Evolutionary conservation across 805 yeast genomes (phyloP).

Genomic region (Candida palmyrensis): DNA sequence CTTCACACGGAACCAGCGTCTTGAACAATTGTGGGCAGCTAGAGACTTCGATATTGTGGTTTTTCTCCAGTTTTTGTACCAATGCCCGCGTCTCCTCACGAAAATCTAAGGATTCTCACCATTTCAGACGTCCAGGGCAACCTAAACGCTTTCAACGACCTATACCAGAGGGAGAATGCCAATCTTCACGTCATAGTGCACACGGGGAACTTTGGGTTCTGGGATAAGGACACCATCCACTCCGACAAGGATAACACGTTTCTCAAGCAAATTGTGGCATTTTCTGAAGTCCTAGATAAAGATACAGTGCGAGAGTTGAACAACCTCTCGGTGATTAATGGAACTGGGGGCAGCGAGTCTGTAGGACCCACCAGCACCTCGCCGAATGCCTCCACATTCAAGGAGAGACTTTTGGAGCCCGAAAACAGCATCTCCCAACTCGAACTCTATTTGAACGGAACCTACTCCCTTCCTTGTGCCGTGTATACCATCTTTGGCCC

Average conservation of each 20-base stretch:
- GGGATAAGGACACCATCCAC: conserved; percentile 52
- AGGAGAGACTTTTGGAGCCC: conserved; percentile 7
- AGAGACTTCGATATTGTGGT: background rate
- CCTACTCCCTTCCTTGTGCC: conserved; percentile 45
- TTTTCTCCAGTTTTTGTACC: too few species aligned
- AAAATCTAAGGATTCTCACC: conserved; percentile 12
- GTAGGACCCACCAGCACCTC: conserved; percentile 2
- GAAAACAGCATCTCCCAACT: conserved; percentile 13
- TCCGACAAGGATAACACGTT: conserved; percentile 49
- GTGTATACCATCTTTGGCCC: conserved; percentile 78
- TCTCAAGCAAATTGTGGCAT: conserved; percentile 61
- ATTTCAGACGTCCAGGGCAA: conserved; percentile 28
- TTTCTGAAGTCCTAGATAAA: conserved; percentile 52
- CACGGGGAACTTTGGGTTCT: conserved; percentile 78
- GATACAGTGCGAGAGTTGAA: conserved; percentile 47
- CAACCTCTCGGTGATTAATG: conserved; percentile 34
- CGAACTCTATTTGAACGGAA: conserved; percentile 26
- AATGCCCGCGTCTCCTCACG: background rate
- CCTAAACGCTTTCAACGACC: conserved; percentile 11
- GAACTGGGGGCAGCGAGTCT: conserved; percentile 14
- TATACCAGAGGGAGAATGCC: conserved; percentile 10
- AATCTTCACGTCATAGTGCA: conserved; percentile 44
- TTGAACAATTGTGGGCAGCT: background rate
- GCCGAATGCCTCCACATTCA: conserved; percentile 7
- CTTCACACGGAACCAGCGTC: too few species aligned